Evolutionary conservation across 768 basidiomycete species (phyloP).

Genomic region (Gyrodon lividus): DNA sequence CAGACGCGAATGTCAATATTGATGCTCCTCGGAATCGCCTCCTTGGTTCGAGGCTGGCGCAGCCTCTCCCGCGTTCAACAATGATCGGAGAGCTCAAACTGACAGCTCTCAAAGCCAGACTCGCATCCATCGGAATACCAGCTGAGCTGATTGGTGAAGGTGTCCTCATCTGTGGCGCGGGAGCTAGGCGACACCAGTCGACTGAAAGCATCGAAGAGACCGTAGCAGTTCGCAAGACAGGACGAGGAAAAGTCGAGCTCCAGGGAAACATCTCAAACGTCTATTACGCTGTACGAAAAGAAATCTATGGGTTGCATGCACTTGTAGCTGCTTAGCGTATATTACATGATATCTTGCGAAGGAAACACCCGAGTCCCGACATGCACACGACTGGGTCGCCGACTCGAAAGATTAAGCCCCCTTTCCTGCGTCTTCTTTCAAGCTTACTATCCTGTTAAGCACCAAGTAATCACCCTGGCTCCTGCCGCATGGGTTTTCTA

Average conservation of each 20-base stretch:
- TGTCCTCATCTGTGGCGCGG: constrained; percentile 82
- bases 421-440: constrained; percentile 95
- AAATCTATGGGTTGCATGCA: constrained; percentile 90
- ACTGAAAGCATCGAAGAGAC: constrained; percentile 56
- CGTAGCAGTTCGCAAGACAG: constrained; percentile 88
- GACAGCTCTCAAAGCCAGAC: constrained; percentile 79
- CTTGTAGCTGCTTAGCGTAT: constrained; percentile 63
- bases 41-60: constrained; percentile 65
- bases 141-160: constrained; percentile 98
- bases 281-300: constrained; percentile 85
- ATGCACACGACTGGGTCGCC: background rate
- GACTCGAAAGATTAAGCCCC: constrained; percentile 14
- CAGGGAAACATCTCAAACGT: constrained; percentile 88
- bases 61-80: constrained; percentile 78
- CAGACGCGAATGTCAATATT: constrained; percentile 21
- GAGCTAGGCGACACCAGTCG: constrained; percentile 42
- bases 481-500: constrained; percentile 39
- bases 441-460: constrained; percentile 86
- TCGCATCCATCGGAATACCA: constrained; percentile 73
- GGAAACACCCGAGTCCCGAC: background rate
- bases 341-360: constrained; percentile 8
- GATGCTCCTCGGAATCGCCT: constrained; percentile 37
- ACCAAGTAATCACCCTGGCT: constrained; percentile 78
- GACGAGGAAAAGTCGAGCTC: constrained; percentile 79
- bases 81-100: constrained; percentile 98